Conservation (phyloP, 2,329 filamentous ascomycete species). For the Chaetomium sp. region DNA sequence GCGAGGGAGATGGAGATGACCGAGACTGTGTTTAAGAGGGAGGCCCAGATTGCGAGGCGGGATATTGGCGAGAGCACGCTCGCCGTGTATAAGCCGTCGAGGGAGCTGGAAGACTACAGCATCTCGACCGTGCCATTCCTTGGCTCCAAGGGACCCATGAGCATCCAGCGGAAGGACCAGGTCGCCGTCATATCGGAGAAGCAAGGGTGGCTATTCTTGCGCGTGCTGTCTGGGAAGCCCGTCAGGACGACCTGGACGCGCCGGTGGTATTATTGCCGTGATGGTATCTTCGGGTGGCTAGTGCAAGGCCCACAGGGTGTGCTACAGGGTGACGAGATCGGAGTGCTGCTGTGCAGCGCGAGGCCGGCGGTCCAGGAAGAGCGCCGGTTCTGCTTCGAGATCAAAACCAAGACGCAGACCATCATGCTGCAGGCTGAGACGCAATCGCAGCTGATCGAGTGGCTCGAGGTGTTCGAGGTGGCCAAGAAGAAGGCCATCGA, state of each 20-base stretch:
- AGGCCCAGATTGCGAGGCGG: conserved; percentile 75
- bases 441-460: conserved; percentile 87
- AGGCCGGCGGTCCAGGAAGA: conserved; percentile 91
- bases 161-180: conserved; percentile 59
- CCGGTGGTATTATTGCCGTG: conserved; percentile 93
- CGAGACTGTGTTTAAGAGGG: conserved; percentile 80
- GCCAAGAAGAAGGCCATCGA: conserved; percentile 93
- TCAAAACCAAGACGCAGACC: conserved; percentile 94
- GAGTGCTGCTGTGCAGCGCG: conserved; percentile 89
- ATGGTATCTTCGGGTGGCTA: conserved; percentile 95
- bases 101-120: conserved; percentile 91
- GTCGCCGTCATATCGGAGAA: conserved; percentile 68
- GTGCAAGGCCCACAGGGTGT: conserved; percentile 83
- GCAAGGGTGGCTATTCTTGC: conserved; percentile 90
- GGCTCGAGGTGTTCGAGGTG: conserved; percentile 90
- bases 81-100: conserved; percentile 71
- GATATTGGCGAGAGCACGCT: conserved; percentile 81
- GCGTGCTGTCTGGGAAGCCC: conserved; percentile 82
- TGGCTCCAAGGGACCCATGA: conserved; percentile 68
- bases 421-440: conserved; percentile 91
- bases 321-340: conserved; percentile 93
- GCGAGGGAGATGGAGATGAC: conserved; percentile 88
- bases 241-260: conserved; percentile 86
- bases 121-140: conserved; percentile 87
- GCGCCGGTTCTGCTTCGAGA: conserved; percentile 93